These are phyloP conservation scores for Pseudocercospora cruenta DNA, from an alignment of 2,329 filamentous ascomycete species.

Conservation along the genomic window DNA sequence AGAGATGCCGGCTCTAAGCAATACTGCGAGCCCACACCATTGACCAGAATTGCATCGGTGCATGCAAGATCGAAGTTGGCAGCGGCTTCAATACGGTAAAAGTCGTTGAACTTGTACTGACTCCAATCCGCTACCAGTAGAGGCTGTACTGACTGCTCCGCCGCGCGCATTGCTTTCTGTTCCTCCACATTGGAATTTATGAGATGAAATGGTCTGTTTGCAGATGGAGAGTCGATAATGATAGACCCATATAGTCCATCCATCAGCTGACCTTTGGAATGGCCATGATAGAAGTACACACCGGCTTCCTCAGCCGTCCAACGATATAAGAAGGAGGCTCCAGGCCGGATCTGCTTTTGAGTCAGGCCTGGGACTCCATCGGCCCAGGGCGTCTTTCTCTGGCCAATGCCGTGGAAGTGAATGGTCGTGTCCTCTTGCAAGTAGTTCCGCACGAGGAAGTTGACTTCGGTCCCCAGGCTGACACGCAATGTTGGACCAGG, in stretches of 20 bases:
- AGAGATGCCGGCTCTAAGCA: conserved; percentile 55
- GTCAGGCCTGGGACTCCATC: conserved; percentile 24
- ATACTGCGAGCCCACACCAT: conserved; percentile 55
- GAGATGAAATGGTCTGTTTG: conserved; percentile 53
- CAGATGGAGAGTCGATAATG: conserved; percentile 46
- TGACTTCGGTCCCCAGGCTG: conserved; percentile 16
- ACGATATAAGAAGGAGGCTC: conserved; percentile 18
- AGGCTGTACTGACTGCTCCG: conserved; percentile 53
- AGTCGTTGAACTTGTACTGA: conserved; percentile 56
- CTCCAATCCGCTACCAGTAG: conserved; percentile 62
- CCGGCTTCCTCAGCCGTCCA: conserved; percentile 18
- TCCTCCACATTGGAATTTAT: conserved; percentile 50
- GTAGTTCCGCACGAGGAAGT: conserved; percentile 22
- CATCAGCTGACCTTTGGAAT: conserved; percentile 53
- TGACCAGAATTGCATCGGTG: conserved; percentile 64
- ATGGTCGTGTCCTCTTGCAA: conserved; percentile 20
- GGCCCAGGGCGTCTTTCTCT: conserved; percentile 28
- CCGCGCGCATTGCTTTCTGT: conserved; percentile 51
- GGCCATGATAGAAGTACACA: conserved; percentile 19
- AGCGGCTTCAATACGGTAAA: conserved; percentile 49
- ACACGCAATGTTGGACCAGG: conserved; percentile 14
- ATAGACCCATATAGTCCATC: conserved; percentile 65
- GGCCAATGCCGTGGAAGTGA: conserved; percentile 21
- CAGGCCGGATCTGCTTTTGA: conserved; percentile 22
- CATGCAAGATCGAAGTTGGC: conserved; percentile 58